phyloP scores from a whole-genome alignment of 2,329 filamentous ascomycete genomes.

The Penicillium hordei region DNA sequence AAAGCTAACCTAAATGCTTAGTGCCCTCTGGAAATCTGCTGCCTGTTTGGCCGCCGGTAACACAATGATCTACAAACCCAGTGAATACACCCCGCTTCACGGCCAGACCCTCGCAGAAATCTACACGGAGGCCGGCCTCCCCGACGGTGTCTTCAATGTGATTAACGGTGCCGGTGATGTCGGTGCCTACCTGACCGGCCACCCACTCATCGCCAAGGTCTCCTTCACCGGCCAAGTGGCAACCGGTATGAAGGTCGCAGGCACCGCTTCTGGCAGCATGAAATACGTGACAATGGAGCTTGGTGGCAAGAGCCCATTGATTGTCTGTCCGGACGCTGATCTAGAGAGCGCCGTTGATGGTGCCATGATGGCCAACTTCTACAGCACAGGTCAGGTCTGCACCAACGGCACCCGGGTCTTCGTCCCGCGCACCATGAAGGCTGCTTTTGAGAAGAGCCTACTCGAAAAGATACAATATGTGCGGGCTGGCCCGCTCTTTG shows the following conservation, averaged over 20 bases:
- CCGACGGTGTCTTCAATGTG: conserved; percentile 82
- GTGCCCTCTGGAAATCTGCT: conserved; percentile 81
- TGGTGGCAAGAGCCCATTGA: conserved; percentile 78
- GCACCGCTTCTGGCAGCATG: conserved; percentile 72
- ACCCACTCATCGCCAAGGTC: conserved; percentile 75
- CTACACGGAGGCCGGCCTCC: conserved; percentile 75
- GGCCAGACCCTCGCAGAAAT: conserved; percentile 72
- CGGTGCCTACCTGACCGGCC: conserved; percentile 71
- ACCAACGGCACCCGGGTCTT: conserved; percentile 91
- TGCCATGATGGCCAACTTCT: conserved; percentile 93
- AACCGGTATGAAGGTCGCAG: conserved; percentile 79
- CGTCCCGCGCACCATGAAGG: conserved; percentile 65
- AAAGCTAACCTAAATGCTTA: conserved; percentile 19
- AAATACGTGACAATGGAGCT: conserved; percentile 93
- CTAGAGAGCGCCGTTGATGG: conserved; percentile 79
- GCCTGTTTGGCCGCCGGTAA: conserved; percentile 84
- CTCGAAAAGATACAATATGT: conserved; percentile 69
- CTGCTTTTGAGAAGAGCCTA: conserved; percentile 66
- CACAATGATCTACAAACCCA: conserved; percentile 88
- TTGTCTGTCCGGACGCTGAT: conserved; percentile 78
- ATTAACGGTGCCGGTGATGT: conserved; percentile 77
- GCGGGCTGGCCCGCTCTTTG: conserved; percentile 70
- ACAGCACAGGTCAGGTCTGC: conserved; percentile 86
- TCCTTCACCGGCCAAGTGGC: conserved; percentile 86
- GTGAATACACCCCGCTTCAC: conserved; percentile 83